A percentile compares a stretch with the other conserved stretches of the same genome.
These are phyloP conservation scores for Tylopilus balloui DNA, from an alignment of 768 basidiomycete genomes.

Conservation along the genomic window DNA sequence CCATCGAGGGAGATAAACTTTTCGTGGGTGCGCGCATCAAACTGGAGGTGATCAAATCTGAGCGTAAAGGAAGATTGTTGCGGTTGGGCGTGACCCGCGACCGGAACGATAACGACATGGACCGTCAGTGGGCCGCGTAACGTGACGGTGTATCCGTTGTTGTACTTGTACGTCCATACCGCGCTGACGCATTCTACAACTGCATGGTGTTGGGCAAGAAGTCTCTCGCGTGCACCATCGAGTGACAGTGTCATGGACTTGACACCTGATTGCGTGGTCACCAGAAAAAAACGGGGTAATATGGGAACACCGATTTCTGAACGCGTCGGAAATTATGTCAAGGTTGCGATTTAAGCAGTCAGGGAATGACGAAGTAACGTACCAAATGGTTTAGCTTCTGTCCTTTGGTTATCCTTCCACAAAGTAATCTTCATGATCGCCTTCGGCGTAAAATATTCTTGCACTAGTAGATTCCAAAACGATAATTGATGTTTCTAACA, in stretches of 20 bases:
- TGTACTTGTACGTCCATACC: conserved; percentile 79
- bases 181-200: conserved; percentile 70
- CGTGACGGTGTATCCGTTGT: conserved; percentile 73
- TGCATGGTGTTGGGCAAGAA: conserved; percentile 40
- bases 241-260: conserved; percentile 77
- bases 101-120: conserved; percentile 44
- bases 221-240: conserved; percentile 72
- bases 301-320: conserved; percentile 78
- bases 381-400: conserved; percentile 85
- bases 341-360: conserved; percentile 2
- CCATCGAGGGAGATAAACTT: conserved; percentile 68
- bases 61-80: conserved; percentile 34
- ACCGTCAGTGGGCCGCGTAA: conserved; percentile 71
- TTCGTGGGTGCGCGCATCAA: conserved; percentile 69
- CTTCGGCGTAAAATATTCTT: conserved; percentile 65
- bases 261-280: conserved; percentile 80
- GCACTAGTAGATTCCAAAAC: conserved; percentile 64
- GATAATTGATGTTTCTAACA: conserved; percentile 56
- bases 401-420: conserved; percentile 81
- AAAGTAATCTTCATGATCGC: conserved; percentile 75
- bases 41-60: conserved; percentile 70
- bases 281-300: conserved; percentile 79
- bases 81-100: conserved; percentile 12
- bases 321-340: conserved; percentile 9
- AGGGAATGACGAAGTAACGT: conserved; percentile 25